Conservation (phyloP, 352 stramenopile species). For the Thraustotheca clavata region DNA sequence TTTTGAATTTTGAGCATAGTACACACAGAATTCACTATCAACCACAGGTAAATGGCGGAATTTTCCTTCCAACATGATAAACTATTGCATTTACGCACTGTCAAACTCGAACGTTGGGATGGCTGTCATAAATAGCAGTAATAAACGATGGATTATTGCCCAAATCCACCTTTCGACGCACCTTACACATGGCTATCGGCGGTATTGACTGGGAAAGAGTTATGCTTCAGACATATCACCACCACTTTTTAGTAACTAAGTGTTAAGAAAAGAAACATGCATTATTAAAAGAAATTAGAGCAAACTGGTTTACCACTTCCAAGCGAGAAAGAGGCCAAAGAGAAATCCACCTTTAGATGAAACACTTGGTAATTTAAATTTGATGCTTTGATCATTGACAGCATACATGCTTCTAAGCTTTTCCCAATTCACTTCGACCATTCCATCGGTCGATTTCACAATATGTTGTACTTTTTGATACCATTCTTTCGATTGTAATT, state of each 20-base stretch:
- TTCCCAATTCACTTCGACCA: neutral
- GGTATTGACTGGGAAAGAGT: neutral
- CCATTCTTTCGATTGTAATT: neutral
- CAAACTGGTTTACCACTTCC: neutral
- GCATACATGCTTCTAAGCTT: neutral
- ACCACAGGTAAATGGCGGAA: slow-evolving; percentile 97
- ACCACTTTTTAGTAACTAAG: too few relatives aligned
- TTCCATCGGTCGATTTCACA: neutral
- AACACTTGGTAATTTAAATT: neutral
- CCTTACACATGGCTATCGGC: too few relatives aligned
- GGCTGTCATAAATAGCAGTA: slow-evolving; percentile 73
- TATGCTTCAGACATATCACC: neutral
- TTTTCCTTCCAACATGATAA: slow-evolving; percentile 84
- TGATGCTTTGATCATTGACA: neutral
- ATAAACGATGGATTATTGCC: slow-evolving; percentile 82
- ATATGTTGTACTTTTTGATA: neutral
- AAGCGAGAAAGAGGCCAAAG: neutral
- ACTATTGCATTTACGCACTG: slow-evolving; percentile 86
- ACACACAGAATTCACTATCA: slow-evolving; percentile 75
- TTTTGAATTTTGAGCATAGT: slow-evolving; percentile 98
- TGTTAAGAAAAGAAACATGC: neutral
- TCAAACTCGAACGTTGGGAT: slow-evolving; percentile 84
- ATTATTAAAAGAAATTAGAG: neutral
- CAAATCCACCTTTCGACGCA: slow-evolving; percentile 70
- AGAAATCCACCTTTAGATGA: neutral